phyloP scores from a whole-genome alignment of 2,329 filamentous ascomycete genomes.

The Metarhizium robertsii region DNA sequence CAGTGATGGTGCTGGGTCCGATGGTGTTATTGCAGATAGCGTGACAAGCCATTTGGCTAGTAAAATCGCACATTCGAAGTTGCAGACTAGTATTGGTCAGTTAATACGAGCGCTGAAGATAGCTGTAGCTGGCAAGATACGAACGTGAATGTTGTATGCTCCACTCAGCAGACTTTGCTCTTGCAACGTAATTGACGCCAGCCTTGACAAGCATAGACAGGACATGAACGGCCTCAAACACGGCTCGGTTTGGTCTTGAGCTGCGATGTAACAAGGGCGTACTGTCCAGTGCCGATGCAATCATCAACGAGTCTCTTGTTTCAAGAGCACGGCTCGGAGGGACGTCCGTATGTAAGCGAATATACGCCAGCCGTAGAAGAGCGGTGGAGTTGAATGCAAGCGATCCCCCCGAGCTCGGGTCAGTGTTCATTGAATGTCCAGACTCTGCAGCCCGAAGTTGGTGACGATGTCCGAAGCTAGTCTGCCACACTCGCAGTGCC shows the following conservation, averaged over 20 bases:
- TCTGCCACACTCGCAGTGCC: slow-evolving; percentile 48
- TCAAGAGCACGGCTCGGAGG: slow-evolving; percentile 54
- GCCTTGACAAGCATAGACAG: slow-evolving; percentile 57
- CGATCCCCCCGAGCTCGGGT: slow-evolving; percentile 46
- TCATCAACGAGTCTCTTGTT: slow-evolving; percentile 51
- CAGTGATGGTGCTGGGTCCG: slow-evolving; percentile 36
- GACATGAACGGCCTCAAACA: slow-evolving; percentile 60
- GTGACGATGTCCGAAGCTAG: slow-evolving; percentile 47
- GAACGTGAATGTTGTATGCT: slow-evolving; percentile 53
- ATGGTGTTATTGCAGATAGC: slow-evolving; percentile 39
- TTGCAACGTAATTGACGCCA: slow-evolving; percentile 52
- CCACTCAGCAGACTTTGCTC: slow-evolving; percentile 52
- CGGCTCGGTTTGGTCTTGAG: slow-evolving; percentile 50
- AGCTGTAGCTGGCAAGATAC: slow-evolving; percentile 14
- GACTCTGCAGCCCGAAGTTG: slow-evolving; percentile 41
- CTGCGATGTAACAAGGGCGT: slow-evolving; percentile 51
- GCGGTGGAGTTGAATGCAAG: slow-evolving; percentile 60
- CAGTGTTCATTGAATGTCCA: slow-evolving; percentile 35
- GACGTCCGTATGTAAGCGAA: slow-evolving; percentile 57
- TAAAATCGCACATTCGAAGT: slow-evolving; percentile 52
- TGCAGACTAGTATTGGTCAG: slow-evolving; percentile 34
- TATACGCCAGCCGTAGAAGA: slow-evolving; percentile 50
- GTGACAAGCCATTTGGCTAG: slow-evolving; percentile 53
- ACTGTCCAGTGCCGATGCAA: slow-evolving; percentile 51
- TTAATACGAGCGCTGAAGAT: background rate